phyloP scores from a whole-genome alignment of 2,329 filamentous ascomycete genomes.

The Colletotrichum tanaceti region DNA sequence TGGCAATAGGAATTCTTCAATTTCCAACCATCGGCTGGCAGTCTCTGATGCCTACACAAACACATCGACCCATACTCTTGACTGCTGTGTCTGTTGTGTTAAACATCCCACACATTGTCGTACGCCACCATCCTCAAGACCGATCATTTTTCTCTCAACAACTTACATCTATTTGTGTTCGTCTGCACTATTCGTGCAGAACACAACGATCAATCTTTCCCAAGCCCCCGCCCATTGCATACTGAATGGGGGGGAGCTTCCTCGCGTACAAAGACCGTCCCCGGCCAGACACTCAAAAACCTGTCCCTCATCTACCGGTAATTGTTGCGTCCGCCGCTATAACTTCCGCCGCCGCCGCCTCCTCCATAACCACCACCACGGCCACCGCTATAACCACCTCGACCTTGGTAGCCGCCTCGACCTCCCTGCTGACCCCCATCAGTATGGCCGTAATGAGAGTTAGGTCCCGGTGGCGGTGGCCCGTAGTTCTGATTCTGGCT shows the following conservation, averaged over 20 bases:
- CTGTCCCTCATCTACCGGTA: constrained; percentile 13
- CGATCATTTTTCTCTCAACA: neutral
- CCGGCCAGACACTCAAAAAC: neutral
- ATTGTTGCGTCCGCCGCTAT: constrained; percentile 27
- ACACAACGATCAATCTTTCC: neutral
- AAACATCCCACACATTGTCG: neutral
- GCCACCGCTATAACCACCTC: constrained; percentile 23
- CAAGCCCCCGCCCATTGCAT: neutral
- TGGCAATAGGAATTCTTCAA: no score
- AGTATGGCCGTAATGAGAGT: constrained; percentile 8
- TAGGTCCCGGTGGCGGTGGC: constrained; percentile 18
- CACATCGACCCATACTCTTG: no score
- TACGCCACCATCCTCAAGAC: neutral
- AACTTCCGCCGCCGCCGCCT: constrained; percentile 15
- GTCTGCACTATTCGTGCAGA: neutral
- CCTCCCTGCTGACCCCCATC: constrained; percentile 25
- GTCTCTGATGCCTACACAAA: neutral
- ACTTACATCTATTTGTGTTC: neutral
- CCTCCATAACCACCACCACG: constrained; percentile 8
- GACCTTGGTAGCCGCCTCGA: constrained; percentile 30
- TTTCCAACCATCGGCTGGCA: neutral
- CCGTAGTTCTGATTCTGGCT: constrained; percentile 29
- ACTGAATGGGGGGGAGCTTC: neutral
- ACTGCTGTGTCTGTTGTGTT: neutral
- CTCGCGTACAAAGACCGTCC: neutral